Evolutionary conservation across 129 eudicot species (phyloP).

Genomic region (Lactuca saligna): DNA sequence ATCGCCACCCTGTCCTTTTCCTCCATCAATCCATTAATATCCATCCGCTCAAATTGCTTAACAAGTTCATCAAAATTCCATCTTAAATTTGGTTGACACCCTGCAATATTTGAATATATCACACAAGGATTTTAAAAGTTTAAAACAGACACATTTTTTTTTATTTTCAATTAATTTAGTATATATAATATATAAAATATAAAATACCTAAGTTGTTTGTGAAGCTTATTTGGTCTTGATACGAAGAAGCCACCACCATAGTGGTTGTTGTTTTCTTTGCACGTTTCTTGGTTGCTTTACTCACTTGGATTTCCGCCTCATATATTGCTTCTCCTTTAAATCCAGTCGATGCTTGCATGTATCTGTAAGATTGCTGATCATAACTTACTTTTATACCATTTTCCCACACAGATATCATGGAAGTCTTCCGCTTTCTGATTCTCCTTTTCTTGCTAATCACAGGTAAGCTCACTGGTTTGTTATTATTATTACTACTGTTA

Average conservation of each 20-base stretch:
- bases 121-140: background rate
- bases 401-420: slow-evolving; percentile 23
- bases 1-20: slow-evolving; percentile 34
- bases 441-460: slow-evolving; percentile 54
- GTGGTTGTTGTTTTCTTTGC: slow-evolving; percentile 44
- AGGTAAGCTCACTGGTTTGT: slow-evolving; percentile 32
- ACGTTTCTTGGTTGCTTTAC: slow-evolving; percentile 46
- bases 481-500: slow-evolving; percentile 13
- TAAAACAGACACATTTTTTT: background rate
- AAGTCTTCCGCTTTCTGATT: slow-evolving; percentile 36
- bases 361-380: slow-evolving; percentile 30
- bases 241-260: slow-evolving; percentile 11
- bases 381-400: slow-evolving; percentile 29
- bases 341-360: slow-evolving; percentile 30
- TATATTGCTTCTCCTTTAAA: background rate
- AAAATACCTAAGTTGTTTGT: slow-evolving; percentile 33
- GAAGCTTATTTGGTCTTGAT: slow-evolving; percentile 14
- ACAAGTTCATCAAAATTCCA: slow-evolving; percentile 43
- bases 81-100: slow-evolving; percentile 38
- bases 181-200: slow-evolving; percentile 21
- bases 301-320: slow-evolving; percentile 34
- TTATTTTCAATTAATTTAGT: background rate
- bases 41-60: slow-evolving; percentile 43
- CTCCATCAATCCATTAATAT: slow-evolving; percentile 38
- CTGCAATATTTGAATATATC: slow-evolving; percentile 38